A percentile compares a stretch with the other conserved stretches of the same genome.
phyloP scores from a whole-genome alignment of 176 grass and related monocot genomes.

The Ampelocalamus luodianensis region DNA sequence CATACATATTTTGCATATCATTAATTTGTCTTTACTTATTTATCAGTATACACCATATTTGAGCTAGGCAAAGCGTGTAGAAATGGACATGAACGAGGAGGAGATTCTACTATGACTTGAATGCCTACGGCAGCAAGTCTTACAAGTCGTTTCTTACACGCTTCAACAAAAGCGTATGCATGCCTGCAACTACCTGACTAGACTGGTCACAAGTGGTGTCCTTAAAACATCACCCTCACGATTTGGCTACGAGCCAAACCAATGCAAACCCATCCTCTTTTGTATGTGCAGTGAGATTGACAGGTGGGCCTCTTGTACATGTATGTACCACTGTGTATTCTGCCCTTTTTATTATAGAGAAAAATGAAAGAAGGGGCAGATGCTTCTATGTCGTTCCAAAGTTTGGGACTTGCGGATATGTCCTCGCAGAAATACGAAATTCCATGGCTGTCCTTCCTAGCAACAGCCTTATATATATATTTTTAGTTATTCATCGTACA shows the following conservation, averaged over 20 bases:
- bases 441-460: too few relatives aligned
- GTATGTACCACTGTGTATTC: not conserved
- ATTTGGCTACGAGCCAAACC: constrained; percentile 3
- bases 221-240: not conserved
- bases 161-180: constrained; percentile 3
- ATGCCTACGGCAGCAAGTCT: constrained; percentile 18
- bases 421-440: too few relatives aligned
- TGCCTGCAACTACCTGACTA: constrained; percentile 20
- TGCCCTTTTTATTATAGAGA: not conserved
- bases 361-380: not conserved
- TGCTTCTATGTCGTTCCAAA: too few relatives aligned
- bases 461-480: too few relatives aligned
- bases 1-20: not conserved
- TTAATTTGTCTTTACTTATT: not conserved
- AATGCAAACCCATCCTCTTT: not conserved
- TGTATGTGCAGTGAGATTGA: not conserved
- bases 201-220: not conserved
- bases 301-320: not conserved
- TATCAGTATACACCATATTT: not conserved
- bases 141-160: constrained; percentile 47
- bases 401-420: too few relatives aligned
- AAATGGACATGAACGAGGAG: not conserved
- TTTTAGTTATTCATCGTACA: too few relatives aligned
- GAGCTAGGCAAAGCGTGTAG: constrained; percentile 40
- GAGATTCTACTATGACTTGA: not conserved